Base-by-base conservation (phyloP, 371 early-diverging fungal species). In the Phascolomyces articulosus region DNA sequence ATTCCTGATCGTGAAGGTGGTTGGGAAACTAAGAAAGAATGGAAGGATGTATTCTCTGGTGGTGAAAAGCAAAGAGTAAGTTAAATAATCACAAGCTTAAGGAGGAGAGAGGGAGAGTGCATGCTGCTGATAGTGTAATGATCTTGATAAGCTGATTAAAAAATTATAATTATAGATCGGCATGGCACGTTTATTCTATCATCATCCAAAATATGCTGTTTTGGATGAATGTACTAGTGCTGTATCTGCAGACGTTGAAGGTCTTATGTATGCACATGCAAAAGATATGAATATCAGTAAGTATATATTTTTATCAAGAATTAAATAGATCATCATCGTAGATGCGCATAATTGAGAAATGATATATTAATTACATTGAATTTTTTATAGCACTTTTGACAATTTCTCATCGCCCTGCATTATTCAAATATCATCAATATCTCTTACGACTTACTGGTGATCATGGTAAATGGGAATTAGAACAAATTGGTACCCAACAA, bases 11-110 rank as follows among this genome's bases (percentile, higher is more conserved):
- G 95, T 66, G 93, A 94, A 83, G 94, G 93, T 51, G 95, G 96
- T 6, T 95, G 91, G 88, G 93, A 95, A 65, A 89, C 92, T 13
- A 73, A 84, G 58, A 92, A 93, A 64, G 95, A 96, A 77, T 96
- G 96, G 96, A 93, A 91, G 71, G 92, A 93, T 78, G 92, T 93
- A 13, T 88, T 96, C 40, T 90, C 93, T 40, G 95, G 95, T 16
- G 96, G 96, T 53, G 96, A 96, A 75, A 96, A 94, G 75, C 95
- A 95, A 75, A 83, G 94, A 58, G 90, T 93, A 79, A 69, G 73
- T 67, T 21, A 10, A n/a, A 53, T 24, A 24, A 27, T 20, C 6
- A 40, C 10, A 58, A 58, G 40, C n/a, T 44, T 2, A 40, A 20
- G 40, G 13, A 53, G 31, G 21, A 38, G 38, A 38, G 13, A 38